Conservation (phyloP, 2,329 filamentous ascomycete species). For the Tolypocladium sp. region DNA sequence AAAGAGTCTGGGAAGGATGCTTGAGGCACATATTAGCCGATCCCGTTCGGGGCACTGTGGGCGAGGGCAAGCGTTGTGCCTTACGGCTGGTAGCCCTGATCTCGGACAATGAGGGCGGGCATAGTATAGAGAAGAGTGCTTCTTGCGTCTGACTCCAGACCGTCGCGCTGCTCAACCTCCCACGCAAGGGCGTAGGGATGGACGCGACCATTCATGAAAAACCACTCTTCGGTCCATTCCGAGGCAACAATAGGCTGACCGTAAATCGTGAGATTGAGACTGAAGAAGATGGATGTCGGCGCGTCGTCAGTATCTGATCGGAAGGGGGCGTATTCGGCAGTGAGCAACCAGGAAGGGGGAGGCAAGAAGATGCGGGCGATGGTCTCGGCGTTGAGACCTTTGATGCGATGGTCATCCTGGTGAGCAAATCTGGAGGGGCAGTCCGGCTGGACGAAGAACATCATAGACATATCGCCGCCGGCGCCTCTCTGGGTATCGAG, state of each 20-base stretch:
- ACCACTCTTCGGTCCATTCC: not conserved
- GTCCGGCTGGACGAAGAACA: not conserved
- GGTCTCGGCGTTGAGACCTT: not conserved
- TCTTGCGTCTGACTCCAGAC: not conserved
- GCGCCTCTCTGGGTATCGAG: not conserved
- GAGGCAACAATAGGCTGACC: not conserved
- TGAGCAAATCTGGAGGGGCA: not conserved
- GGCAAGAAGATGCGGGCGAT: not conserved
- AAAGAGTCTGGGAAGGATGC: not conserved
- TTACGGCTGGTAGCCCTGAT: not conserved
- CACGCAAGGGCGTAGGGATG: not conserved
- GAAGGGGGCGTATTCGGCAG: not conserved
- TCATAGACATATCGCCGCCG: not conserved
- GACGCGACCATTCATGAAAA: not conserved
- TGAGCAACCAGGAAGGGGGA: not conserved
- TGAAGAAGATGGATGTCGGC: not conserved
- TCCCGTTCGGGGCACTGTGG: no score
- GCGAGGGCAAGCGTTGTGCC: not conserved
- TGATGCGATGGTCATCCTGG: not conserved
- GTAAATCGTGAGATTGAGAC: not conserved
- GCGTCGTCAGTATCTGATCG: not conserved
- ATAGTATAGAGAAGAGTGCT: not conserved
- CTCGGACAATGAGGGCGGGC: not conserved
- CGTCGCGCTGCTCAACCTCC: not conserved
- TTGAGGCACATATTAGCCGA: not conserved